Evolutionary conservation across 2,329 filamentous ascomycete genomes (phyloP), one percentile per base, ranked within the genome.

Genomic region (Penicillium sp.): DNA sequence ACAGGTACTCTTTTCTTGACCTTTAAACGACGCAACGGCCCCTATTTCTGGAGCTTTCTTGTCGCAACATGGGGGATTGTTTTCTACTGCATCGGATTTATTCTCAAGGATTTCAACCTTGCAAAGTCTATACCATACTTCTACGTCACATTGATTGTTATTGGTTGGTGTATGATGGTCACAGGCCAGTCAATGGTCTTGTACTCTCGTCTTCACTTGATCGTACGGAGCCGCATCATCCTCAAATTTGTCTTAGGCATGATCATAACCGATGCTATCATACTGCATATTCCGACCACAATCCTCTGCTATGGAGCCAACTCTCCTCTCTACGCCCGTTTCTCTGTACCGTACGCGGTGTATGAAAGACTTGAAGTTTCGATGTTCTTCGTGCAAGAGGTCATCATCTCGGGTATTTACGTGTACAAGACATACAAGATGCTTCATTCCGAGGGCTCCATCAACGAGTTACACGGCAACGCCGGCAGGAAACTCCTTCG

Each of bases 391-490:
- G 34, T 52, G 9, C 81, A 83, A 59, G 81, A 83, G 52, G 67
- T 75, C 47, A 71, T 81, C 48, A 75, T 83, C 40, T 81, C 79
- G 0, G 66, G 70, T 1, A 65, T 80, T 23, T 83, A 81, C 64
- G 79, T 83, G 34, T 66, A 64, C 57, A 77, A 81, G 55, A 79
- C 80, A 0, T 62, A 77, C 55, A 53, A 52, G 53, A 33, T 59
- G 33, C 49, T 56, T 37, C 34, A 21, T 19, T 21, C 16, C 16
- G 34, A 37, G 34, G 34, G 21, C 5, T 16, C 34, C 34, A 37
- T 37, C 34, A 37, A 16, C 45, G 50, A 26, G 19, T 19, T 40
- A 40, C 23, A 48, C 36, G 34, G 14, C 16, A 42, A 36, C 8
- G 18, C 50, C 28, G 43, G 55, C 31, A 46, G 26, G 21, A 45